Conservation (phyloP, 192 early-diverging fungal species). For the Spinellus fusiger region DNA sequence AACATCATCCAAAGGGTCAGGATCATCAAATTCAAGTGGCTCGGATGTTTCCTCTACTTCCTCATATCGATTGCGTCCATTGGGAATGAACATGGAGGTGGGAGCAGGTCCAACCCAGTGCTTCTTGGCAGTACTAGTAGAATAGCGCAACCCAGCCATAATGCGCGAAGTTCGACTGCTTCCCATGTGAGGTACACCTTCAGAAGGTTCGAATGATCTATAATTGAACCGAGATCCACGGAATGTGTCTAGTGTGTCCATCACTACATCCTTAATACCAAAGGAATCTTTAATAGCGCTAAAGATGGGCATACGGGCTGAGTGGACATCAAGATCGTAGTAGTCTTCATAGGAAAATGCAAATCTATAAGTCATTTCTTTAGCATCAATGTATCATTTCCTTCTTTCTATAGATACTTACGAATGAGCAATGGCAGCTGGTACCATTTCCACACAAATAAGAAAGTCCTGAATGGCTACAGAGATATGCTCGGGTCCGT, state of each 20-base stretch:
- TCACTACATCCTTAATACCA: slow-evolving; percentile 77
- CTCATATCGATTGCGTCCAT: slow-evolving; percentile 13
- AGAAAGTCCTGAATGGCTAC: slow-evolving; percentile 85
- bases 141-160: slow-evolving; percentile 52
- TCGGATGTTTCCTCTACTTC: slow-evolving; percentile 8
- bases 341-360: slow-evolving; percentile 84
- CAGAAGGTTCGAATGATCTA: slow-evolving; percentile 69
- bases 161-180: slow-evolving; percentile 49
- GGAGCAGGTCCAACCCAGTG: slow-evolving; percentile 47
- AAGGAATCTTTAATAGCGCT: slow-evolving; percentile 78
- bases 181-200: slow-evolving; percentile 51
- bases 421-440: slow-evolving; percentile 74
- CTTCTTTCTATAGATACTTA: slow-evolving; percentile 49
- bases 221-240: slow-evolving; percentile 75
- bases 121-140: slow-evolving; percentile 44
- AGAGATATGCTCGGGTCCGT: slow-evolving; percentile 63
- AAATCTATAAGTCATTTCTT: too few relatives aligned
- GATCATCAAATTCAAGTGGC: slow-evolving; percentile 31
- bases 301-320: slow-evolving; percentile 67
- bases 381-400: too few relatives aligned
- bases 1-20: slow-evolving; percentile 33
- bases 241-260: slow-evolving; percentile 75
- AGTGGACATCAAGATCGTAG: slow-evolving; percentile 57
- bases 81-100: slow-evolving; percentile 10
- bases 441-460: slow-evolving; percentile 87